phyloP scores from a whole-genome alignment of 805 yeast genomes.

The Myxozyma geophila region DNA sequence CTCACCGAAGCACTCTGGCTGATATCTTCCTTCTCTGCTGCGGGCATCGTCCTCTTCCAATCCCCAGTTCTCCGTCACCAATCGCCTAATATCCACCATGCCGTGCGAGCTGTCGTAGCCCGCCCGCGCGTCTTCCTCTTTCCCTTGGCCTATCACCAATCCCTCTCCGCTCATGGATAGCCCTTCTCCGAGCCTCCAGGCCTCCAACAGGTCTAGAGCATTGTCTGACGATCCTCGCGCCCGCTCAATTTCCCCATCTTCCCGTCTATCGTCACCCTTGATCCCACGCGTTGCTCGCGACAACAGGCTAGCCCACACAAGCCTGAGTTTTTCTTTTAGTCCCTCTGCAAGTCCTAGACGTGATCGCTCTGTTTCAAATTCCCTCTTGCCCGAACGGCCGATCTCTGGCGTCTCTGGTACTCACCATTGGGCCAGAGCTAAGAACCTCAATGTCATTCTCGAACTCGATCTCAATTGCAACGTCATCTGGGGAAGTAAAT shows the following conservation, averaged over 20 bases:
- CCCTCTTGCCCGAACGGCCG: slow-evolving; percentile 4
- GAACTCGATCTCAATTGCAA: slow-evolving; percentile 82
- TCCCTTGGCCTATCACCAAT: neutral
- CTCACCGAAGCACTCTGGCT: neutral
- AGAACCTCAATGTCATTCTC: slow-evolving; percentile 62
- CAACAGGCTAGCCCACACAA: neutral
- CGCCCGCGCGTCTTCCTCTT: neutral
- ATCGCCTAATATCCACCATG: neutral
- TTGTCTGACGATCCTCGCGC: neutral
- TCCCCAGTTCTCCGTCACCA: neutral
- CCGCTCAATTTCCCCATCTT: slow-evolving; percentile 18
- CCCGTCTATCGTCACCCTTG: slow-evolving; percentile 7
- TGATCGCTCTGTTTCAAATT: slow-evolving; percentile 21
- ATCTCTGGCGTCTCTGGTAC: neutral
- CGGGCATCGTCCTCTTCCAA: neutral
- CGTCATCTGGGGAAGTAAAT: slow-evolving; percentile 71
- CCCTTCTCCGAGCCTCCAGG: neutral
- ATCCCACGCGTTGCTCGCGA: slow-evolving; percentile 11
- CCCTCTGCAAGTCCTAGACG: slow-evolving; percentile 21
- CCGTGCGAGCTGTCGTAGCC: slow-evolving; percentile 12
- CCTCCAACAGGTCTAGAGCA: neutral
- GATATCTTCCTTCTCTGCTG: neutral
- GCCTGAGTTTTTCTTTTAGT: slow-evolving; percentile 3
- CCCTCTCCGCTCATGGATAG: neutral
- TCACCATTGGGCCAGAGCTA: slow-evolving; percentile 17